Evolutionary conservation across 2,329 filamentous ascomycete species (phyloP).

Genomic region (Alternaria burnsii): DNA sequence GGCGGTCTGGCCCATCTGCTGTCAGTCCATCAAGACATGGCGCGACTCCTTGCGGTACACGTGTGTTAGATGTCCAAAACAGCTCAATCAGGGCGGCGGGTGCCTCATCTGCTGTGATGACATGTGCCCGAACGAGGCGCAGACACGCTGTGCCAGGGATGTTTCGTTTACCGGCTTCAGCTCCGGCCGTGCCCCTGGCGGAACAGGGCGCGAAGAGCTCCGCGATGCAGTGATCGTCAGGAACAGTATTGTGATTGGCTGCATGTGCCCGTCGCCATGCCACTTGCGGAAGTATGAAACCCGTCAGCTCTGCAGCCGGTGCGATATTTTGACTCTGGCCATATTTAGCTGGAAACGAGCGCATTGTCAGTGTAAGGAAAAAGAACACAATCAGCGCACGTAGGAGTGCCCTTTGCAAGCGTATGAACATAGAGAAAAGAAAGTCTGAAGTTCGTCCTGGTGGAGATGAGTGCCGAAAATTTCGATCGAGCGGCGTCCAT

Average conservation of each 20-base stretch:
- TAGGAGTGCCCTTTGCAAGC: slow-evolving; percentile 4
- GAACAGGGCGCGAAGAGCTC: slow-evolving; percentile 20
- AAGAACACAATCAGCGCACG: background rate
- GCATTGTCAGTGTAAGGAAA: slow-evolving; percentile 15
- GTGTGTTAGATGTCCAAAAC: slow-evolving; percentile 16
- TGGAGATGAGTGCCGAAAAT: slow-evolving; percentile 10
- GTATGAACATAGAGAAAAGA: slow-evolving; percentile 4
- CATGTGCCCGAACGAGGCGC: slow-evolving; percentile 24
- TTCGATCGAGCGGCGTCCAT: background rate
- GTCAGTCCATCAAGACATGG: background rate
- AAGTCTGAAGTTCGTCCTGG: slow-evolving; percentile 7
- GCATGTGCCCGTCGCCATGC: slow-evolving; percentile 20
- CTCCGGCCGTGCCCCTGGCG: slow-evolving; percentile 29
- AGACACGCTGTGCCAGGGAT: slow-evolving; percentile 18
- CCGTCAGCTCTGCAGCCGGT: slow-evolving; percentile 21
- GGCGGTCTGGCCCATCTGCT: slow-evolving; percentile 12
- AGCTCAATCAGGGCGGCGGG: slow-evolving; percentile 6
- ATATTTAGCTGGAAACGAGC: slow-evolving; percentile 26
- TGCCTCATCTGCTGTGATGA: slow-evolving; percentile 16
- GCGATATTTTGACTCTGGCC: slow-evolving; percentile 23
- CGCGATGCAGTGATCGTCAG: slow-evolving; percentile 45
- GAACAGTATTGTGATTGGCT: slow-evolving; percentile 32
- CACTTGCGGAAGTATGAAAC: slow-evolving; percentile 42
- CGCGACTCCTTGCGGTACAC: slow-evolving; percentile 23
- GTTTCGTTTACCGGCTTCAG: slow-evolving; percentile 34